Base-by-base conservation (phyloP, 1,284 basidiomycete species). In the Ganoderma lingzhi region DNA sequence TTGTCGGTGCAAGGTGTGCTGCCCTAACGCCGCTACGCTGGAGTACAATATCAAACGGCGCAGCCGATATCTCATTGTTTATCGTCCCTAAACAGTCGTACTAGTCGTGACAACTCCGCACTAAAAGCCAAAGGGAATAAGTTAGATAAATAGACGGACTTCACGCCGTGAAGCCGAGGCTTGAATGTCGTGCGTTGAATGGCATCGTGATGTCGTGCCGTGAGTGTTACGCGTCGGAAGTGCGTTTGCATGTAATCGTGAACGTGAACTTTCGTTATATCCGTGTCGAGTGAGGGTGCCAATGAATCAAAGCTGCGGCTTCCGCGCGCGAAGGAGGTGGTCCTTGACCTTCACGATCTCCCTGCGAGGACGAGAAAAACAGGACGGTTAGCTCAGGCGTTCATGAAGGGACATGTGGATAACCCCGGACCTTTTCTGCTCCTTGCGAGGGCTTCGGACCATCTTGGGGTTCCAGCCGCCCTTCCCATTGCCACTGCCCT, bases 301-400 rank as follows among this genome's bases (percentile, higher is more conserved):
- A 23, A 23, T 23, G 23, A 23, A 23, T 61, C 39, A 61, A 39
- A 41, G 23, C 59, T 42, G 39, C 4, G 53, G n/a, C 41, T 44
- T 58, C 23, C 63, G 63, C 2, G 63, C 63, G 23, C 63, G 51
- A 15, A 64, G 44, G 37, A 64, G 51, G 53, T 58, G 51, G 19
- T 9, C 37, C 8, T 23, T 28, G 39, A 58, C 39, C 28, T 64
- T 15, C 14, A 44, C 53, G 41, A 39, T 14, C 45, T 51, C 45
- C 32, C 48, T 63, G 48, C 44, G 8, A 19, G 2, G 23, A 12
- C 48, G 12, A 51, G 48, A 23, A 48, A 48, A 35, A 35, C 61
- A 37, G 3, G n/a, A 17, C 17, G 10, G 59, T 61, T 8, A 61
- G 59, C 3, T 30, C 3, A 2, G 3, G 5, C 28, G 39, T 3